Evolutionary conservation across 257 asterid species (phyloP), one percentile per base, ranked within the genome.

Genomic region (Ehretia macrophylla): DNA sequence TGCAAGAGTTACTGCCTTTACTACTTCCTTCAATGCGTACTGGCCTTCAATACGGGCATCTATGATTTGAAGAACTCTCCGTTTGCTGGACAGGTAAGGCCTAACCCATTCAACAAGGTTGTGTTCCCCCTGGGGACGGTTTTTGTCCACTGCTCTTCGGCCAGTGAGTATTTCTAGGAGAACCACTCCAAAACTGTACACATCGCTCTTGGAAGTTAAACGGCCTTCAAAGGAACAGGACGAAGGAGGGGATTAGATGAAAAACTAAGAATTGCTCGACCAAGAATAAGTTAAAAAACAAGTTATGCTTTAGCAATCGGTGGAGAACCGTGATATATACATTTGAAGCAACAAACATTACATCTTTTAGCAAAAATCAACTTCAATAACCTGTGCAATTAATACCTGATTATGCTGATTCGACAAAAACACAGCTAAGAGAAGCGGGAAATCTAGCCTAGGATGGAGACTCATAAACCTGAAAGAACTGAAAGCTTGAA

Each of bases 141-240:
- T 83, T 53, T 78, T 77, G 77, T 85, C 95, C 44, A 85, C 38
- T 17, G 72, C 90, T 0, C 87, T 83, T 10, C 78, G 58, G 6
- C 90, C 95, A 0, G 90, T 80, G 69, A 85, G 64, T 65, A 85
- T 85, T 72, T 83, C 95, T 0, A 85, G 84, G 59, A 85, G 95
- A 22, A 85, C 95, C 4, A 85, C 95, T 0, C 95, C 95, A 32
- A 80, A 85, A 55, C 90, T 85, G 32, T 85, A 85, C 47, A 85
- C 85, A 48, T 85, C 95, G 52, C 95, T 85, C 66, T 79, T 72
- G 0, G 88, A 80, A 8, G 95, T 85, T 48, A 83, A 58, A 76
- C 79, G 90, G n/a, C 88, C 95, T 85, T 37, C 70, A 71, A 45
- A 14, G 39, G 45, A 69, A 71, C 32, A 54, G 48, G 66, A 66